Base-by-base conservation (phyloP, 441 rosid genomes). In the Kokia cookei region DNA sequence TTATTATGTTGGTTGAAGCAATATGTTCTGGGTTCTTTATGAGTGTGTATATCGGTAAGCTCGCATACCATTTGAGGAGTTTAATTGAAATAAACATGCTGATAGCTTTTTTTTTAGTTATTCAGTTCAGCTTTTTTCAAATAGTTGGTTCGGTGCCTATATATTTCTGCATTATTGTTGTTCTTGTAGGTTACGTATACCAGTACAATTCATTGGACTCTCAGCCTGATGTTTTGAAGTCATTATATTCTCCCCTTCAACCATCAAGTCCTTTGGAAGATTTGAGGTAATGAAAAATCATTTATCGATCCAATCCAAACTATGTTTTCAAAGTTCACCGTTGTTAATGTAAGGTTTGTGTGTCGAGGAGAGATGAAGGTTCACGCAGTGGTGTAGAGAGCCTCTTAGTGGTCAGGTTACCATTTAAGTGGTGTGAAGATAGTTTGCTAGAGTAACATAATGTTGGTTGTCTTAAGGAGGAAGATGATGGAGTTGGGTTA, bases 161-260 rank as follows among this genome's bases (percentile, higher is more conserved):
- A 12, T 19, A 7, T 14, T 42, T 72, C 47, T 72, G 17, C 27
- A 9, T 4, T 59, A 2, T 77, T 59, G 72, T 66, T 75, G 77
- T 75, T 55, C 69, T 72, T 78, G 83, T 90, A 95, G 99, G 97
- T 78, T 91, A 93, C 78, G 82, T 95, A 24, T 91, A 91, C 75
- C 91, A 86, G 82, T 95, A 95, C 85, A 95, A 93, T 78, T 90
- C 95, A 0, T 74, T 93, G 72, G 87, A 95, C 78, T 93, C 99
- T 71, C 87, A 91, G 76, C 99, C 99, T 75, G 99, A 95, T 82
- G 94, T 95, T 73, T 85, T 93, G 87, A 95, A 93, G 79, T 89
- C 99, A 57, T 77, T 95, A 47, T 95, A 93, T 86, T 95, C 99
- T 76, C 98, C 98, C 72, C 98, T 95, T 81, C 99, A 95, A 80